Base-by-base conservation (phyloP, 2,329 filamentous ascomycete genomes). In the Amauroascus verrucosus region DNA sequence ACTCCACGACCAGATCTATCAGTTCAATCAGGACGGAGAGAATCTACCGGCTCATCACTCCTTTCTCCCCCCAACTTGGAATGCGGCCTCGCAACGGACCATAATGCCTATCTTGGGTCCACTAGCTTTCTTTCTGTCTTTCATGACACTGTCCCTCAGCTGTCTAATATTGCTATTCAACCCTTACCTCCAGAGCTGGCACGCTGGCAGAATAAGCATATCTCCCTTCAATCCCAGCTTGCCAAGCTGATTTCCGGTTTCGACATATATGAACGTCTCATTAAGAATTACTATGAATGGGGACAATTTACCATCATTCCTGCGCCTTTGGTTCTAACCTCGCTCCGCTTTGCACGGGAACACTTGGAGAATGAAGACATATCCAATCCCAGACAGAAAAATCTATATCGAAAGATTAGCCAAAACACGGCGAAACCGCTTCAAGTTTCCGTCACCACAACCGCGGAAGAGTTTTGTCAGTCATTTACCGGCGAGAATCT, bases 381-480 rank as follows among this genome's bases (percentile, higher is more conserved):
- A 38, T 28, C 52, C 40, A 49, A 45, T n/a, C 58, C 59, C 9
- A 28, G 53, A 32, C 32, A 55, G 48, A 30, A 59, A n/a, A 56
- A 57, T 6, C 35, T 52, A 3, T 55, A 56, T 3, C 55, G 53
- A 33, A 48, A 55, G 9, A 57, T 66, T 22, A 58, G 67, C 24
- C 56, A 63, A 45, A 68, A 65, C 37, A 67, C 65, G 0, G 53
- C 58, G 1, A 56, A 60, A 14, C 45, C 38, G 14, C 59, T 67
- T 6, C 48, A 59, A 2, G 48, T 66, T 14, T 56, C 64, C 0
- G 16, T 58, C 2, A 58, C 54, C 1, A 58, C 62, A 1, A 60
- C 64, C 33, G 66, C 67, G 1, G 54, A 58, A 13, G 63, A 68
- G 8, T 72, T 74, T 43, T 64, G 70, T 53, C 61, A 61, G 14